Evolutionary conservation across 352 stramenopile species (phyloP), one percentile per base, ranked within the genome.

Genomic region (Phytophthora uliginosa): DNA sequence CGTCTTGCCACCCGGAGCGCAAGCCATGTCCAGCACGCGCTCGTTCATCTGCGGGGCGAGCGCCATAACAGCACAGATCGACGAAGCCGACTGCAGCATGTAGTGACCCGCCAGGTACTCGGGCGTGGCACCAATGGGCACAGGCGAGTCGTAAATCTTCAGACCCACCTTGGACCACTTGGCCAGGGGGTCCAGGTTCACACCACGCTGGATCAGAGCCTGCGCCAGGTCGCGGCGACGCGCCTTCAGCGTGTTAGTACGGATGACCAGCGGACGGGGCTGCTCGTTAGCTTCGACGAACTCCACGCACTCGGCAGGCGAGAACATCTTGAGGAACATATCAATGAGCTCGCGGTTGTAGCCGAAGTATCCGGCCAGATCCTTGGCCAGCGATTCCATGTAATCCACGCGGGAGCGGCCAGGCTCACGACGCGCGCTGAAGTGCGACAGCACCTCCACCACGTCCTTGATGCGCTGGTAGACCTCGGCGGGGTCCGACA

Each of bases 101-200:
- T 99, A 99, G 83, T 99, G 98, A 15, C 98, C 98, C 1, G 97
- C 97, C 40, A 99, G 90, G 88, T 99, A 99, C 82, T 99, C 98
- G 18, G 98, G 98, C 59, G 98, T 99, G 2, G 98, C 98, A 62
- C 98, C 98, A 80, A 99, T 99, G 3, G 98, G 98, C 54, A 99
- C 97, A 8, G 93, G 92, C 71, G 92, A 98, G 78, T 99, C 97
- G 78, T 99, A 98, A 72, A 99, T 99, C 81, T 99, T 99, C 33
- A 99, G 82, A 22, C 98, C 98, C 42, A 99, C 98, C 85, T 99
- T 99, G 42, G 95, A 99, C 98, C 98, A 99, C 59, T 97, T 94
- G 42, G 97, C 98, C 5, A 99, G 82, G 50, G 98, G 98, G 81
- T 99, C 98, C 15, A 99, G 84, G 67, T 98, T 98, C 17, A 99